phyloP scores from a whole-genome alignment of 305 asterid species.

The Rubia peregrina region DNA sequence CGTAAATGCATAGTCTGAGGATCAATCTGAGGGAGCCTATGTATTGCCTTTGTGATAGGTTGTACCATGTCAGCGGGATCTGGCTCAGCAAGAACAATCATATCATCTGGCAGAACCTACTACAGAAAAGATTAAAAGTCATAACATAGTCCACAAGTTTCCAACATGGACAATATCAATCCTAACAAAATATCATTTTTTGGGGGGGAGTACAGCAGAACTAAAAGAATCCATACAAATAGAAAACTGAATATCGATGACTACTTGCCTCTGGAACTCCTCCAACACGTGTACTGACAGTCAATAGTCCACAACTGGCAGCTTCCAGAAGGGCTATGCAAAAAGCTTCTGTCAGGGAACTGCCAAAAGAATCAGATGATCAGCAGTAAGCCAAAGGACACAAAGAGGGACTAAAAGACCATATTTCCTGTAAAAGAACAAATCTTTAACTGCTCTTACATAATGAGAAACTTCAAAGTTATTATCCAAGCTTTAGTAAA shows the following conservation, averaged over 20 bases:
- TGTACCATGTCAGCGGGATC: constrained; percentile 89
- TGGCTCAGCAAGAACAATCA: constrained; percentile 89
- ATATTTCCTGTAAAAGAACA: neutral
- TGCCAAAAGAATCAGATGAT: constrained; percentile 28
- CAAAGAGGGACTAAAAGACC: neutral
- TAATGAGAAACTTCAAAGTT: neutral
- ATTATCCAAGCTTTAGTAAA: neutral
- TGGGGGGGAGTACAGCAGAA: constrained; percentile 19
- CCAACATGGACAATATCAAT: neutral
- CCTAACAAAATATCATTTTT: constrained; percentile 12
- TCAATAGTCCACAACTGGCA: constrained; percentile 94
- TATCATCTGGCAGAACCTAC: constrained; percentile 96
- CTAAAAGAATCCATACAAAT: constrained; percentile 19
- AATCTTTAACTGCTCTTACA: neutral
- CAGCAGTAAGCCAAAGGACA: constrained; percentile 11
- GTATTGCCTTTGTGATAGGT: constrained; percentile 76
- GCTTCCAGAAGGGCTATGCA: constrained; percentile 98
- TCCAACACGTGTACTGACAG: constrained; percentile 98
- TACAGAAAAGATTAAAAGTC: constrained; percentile 14
- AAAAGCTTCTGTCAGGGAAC: constrained; percentile 97
- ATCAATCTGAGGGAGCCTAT: constrained; percentile 81
- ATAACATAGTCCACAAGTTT: constrained; percentile 7
- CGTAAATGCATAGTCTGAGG: constrained; percentile 84
- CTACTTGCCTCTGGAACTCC: constrained; percentile 97
- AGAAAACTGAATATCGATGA: constrained; percentile 24